Evolutionary conservation across 306 rosid species (phyloP), one percentile per base, ranked within the genome.

Genomic region (Rosa chinensis): DNA sequence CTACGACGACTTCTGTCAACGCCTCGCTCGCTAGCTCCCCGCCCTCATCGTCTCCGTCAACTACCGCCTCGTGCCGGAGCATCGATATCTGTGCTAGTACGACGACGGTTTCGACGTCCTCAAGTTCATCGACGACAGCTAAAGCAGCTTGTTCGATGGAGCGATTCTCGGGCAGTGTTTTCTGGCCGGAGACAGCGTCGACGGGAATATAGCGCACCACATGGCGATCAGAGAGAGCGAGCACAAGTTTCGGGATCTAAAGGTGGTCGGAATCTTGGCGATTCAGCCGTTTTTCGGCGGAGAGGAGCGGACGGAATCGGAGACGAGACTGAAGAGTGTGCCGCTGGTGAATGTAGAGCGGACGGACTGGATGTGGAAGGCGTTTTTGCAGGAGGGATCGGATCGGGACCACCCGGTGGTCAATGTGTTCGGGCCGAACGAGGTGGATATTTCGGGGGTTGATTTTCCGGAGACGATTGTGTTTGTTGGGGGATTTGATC

Each of bases 151-250:
- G 7, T 39, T 80, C 1, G 85, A 78, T 0, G 80, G 11, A 4
- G 78, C 69, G 1, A 67, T 80, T 64, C 52, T 80, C 4, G 28
- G 10, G 4, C 77, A 47, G n/a, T 73, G 86, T 70, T 82, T 86
- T 21, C 8, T 86, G 21, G 48, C 70, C 4, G 86, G 86, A 3
- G 89, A 86, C 8, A 86, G 86, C 50, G 83, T 85, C 1, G 82
- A 86, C 0, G 89, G 71, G 35, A 86, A 86, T 68, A 35, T 86
- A 14, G 86, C 80, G 16, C 86, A 86, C 79, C 86, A 86, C 52
- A 73, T 82, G 48, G 82, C 78, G 0, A 14, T 86, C 23, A 68
- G 45, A 8, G 81, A 75, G 11, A 59, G 74, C 58, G 61, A 43
- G 48, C 45, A 69, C 52, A 37, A 0, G 18, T 83, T 83, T 23